Evolutionary conservation across 2,329 filamentous ascomycete species (phyloP), one percentile per base, ranked within the genome.

Genomic region (Boeremia lycopersici): DNA sequence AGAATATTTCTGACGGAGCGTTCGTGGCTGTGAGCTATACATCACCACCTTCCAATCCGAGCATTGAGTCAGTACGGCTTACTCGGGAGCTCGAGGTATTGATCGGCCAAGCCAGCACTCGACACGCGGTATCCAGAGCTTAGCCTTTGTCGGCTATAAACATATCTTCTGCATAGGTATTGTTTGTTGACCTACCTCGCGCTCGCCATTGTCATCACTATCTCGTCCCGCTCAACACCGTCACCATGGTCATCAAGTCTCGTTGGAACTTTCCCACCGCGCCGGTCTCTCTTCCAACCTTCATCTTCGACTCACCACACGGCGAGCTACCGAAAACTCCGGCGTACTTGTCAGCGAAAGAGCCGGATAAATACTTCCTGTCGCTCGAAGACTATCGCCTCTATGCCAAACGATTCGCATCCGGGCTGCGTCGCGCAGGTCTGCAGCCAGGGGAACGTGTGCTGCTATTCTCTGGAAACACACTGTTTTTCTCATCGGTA

Each of bases 401-500:
- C 60, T 88, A 89, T 79, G 82, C 86, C 30, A 88, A 92, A 72
- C 86, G 89, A 12, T 76, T 95, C 30, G 90, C 89, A 1, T 79
- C 85, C 1, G 90, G 90, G 1, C 77, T 91, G 28, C 80, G 79
- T 40, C 81, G 82, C 49, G 81, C 83, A 13, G 90, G 90, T 1
- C 76, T 93, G 15, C 76, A 85, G 58, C 77, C 78, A 0, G 71
- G 89, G 10, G 89, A 92, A 62, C 84, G 89, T 2, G 84, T 93
- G 4, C 77, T 93, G 41, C 76, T 93, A 17, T 93, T 88, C 74
- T 87, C 88, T 0, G 84, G 86, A 19, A 93, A 93, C 74, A 87
- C 83, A 61, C 73, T 93, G 12, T 90, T 88, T 76, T 90, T 88
- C 68, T 88, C 90, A 0, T 79, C 84, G 0, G 78, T 90, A 1